A percentile compares a stretch with the other conserved stretches of the same genome.
These are phyloP conservation scores for Coprinopsis sp. DNA, from an alignment of 768 basidiomycete species.

Conservation along the genomic window DNA sequence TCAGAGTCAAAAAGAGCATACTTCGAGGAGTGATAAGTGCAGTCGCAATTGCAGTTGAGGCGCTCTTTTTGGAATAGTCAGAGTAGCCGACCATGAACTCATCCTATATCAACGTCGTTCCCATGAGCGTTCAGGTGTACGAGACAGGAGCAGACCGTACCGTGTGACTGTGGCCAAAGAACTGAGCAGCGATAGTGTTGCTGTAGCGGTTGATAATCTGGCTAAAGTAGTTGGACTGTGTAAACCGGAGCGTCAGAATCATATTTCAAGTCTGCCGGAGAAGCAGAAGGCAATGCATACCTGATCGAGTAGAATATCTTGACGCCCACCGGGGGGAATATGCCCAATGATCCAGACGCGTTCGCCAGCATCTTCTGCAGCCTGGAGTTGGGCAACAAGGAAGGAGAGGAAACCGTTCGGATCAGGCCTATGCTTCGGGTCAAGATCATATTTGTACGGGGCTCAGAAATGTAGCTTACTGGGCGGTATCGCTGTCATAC, in stretches of 20 bases:
- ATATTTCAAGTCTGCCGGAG: not conserved
- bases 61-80: slow-evolving; percentile 42
- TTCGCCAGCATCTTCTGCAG: slow-evolving; percentile 55
- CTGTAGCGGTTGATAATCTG: slow-evolving; percentile 59
- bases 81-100: slow-evolving; percentile 59
- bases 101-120: slow-evolving; percentile 30
- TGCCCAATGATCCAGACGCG: slow-evolving; percentile 61
- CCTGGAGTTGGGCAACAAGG: slow-evolving; percentile 48
- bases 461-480: slow-evolving; percentile 26
- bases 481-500: slow-evolving; percentile 45
- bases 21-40: slow-evolving; percentile 52
- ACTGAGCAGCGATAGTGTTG: slow-evolving; percentile 54
- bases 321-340: slow-evolving; percentile 44
- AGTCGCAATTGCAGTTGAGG: slow-evolving; percentile 41
- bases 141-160: slow-evolving; percentile 17
- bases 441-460: not conserved
- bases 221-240: slow-evolving; percentile 57
- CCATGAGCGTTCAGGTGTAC: not conserved
- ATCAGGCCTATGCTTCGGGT: slow-evolving; percentile 33
- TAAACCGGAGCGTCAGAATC: not conserved
- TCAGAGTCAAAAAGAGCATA: slow-evolving; percentile 19
- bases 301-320: slow-evolving; percentile 48
- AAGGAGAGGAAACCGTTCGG: slow-evolving; percentile 59
- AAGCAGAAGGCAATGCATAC: slow-evolving; percentile 21
- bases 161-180: slow-evolving; percentile 58